Percentiles rank a stretch among this genome's conserved stretches.
Evolutionary conservation across 345 rosid genomes (phyloP).

Genomic region (Eucalyptus tenuipes): DNA sequence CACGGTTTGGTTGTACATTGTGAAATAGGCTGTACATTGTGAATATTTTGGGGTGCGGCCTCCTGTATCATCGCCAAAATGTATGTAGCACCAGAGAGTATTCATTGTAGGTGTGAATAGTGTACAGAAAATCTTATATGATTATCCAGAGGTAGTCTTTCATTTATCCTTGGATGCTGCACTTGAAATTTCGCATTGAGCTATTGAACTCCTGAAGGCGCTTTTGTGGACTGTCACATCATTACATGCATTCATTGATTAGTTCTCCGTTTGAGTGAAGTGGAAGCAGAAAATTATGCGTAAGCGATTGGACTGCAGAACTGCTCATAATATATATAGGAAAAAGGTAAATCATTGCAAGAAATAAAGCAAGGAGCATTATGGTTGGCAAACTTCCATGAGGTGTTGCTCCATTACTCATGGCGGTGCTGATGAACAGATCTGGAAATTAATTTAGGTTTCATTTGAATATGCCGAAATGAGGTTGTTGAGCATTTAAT

Average conservation of each 20-base stretch:
- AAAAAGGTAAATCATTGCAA: background rate
- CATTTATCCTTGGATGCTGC: background rate
- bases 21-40: background rate
- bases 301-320: background rate
- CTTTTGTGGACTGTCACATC: background rate
- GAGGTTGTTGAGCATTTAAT: background rate
- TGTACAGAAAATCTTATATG: background rate
- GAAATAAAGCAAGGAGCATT: background rate
- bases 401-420: background rate
- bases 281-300: background rate
- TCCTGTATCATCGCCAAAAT: background rate
- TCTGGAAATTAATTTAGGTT: background rate
- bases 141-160: background rate
- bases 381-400: background rate
- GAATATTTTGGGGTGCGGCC: background rate
- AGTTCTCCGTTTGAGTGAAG: background rate
- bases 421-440: background rate
- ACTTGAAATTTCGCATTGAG: background rate
- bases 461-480: background rate
- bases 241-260: background rate
- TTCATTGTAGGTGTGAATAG: constrained; percentile 7
- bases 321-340: background rate
- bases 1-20: background rate
- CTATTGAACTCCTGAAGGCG: background rate
- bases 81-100: constrained; percentile 15